Base-by-base conservation (phyloP, 352 stramenopile species). In the Globisporangium canariense region DNA sequence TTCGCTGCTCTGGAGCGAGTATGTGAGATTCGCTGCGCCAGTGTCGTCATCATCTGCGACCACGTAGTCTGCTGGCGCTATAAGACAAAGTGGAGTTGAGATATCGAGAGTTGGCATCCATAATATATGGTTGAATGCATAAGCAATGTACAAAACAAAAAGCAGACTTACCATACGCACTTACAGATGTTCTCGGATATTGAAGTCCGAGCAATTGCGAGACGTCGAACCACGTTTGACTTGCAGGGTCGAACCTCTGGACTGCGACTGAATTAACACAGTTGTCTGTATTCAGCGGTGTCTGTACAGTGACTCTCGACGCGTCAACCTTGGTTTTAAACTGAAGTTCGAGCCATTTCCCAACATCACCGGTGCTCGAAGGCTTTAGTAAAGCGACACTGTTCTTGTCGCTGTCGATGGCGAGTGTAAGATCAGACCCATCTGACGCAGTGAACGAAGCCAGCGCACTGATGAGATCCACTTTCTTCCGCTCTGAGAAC, bases 241-340 rank as follows among this genome's bases (percentile, higher is more conserved):
- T 50, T 13, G 43, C 22, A 9, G 55, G 30, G 22, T 76, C 66
- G 47, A 71, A 74, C 43, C 65, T 76, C 64, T 78, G 65, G 30
- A 78, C 64, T 43, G 63, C 57, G 3, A 70, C 55, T n/a, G 63
- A 14, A 1, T 47, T 56, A 20, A 71, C 61, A 22, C 62, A 75
- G 40, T 75, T 41, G 8, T 68, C 63, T 1, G 58, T n/a, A 11
- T 41, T 43, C n/a, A 54, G 62, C 8, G 54, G 45, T 0, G 68
- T 76, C 47, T 78, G 55, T 4, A 76, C 8, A 32, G 67, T 51
- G 11, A 78, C 65, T 68, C 75, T 76, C 4, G 68, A 74, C 9
- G 71, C 71, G 18, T 69, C 65, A 20, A 78, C 65, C 25, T 41
- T 30, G 22, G 38, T 60, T 16, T 53, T 66, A 28, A 78, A 74